phyloP scores from a whole-genome alignment of 495 filamentous ascomycete genomes.

The Talaromyces thailandensis region DNA sequence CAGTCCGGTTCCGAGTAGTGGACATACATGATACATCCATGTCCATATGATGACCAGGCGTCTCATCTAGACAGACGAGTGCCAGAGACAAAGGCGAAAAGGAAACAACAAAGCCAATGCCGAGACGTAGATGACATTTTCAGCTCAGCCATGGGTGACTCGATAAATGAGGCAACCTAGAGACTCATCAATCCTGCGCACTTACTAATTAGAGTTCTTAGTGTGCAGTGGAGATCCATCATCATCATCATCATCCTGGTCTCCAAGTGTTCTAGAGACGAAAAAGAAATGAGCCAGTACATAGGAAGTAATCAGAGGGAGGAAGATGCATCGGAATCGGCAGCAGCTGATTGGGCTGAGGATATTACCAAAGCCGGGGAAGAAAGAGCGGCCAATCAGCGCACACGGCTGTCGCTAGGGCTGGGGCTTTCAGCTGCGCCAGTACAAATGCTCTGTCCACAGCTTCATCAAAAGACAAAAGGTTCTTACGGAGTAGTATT shows the following conservation, averaged over 20 bases:
- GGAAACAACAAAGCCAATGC: not conserved
- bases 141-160: not conserved
- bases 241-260: not conserved
- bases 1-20: not conserved
- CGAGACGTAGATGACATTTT: not conserved
- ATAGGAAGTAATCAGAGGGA: not conserved
- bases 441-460: not conserved
- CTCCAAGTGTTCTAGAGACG: not conserved
- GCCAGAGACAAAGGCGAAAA: not conserved
- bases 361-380: not conserved
- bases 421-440: conserved; percentile 2
- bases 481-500: too few relatives aligned
- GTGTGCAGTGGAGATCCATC: not conserved
- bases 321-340: not conserved
- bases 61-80: not conserved
- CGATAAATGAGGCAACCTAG: not conserved
- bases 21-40: not conserved
- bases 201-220: not conserved
- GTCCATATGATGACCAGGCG: not conserved
- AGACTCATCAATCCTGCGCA: not conserved
- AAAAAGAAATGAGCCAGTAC: not conserved
- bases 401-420: not conserved
- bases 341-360: not conserved
- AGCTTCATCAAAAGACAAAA: not conserved
- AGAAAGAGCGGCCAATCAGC: not conserved